Conservation (phyloP, 2,329 filamentous ascomycete species). For the Aspergillus transmontanensis region DNA sequence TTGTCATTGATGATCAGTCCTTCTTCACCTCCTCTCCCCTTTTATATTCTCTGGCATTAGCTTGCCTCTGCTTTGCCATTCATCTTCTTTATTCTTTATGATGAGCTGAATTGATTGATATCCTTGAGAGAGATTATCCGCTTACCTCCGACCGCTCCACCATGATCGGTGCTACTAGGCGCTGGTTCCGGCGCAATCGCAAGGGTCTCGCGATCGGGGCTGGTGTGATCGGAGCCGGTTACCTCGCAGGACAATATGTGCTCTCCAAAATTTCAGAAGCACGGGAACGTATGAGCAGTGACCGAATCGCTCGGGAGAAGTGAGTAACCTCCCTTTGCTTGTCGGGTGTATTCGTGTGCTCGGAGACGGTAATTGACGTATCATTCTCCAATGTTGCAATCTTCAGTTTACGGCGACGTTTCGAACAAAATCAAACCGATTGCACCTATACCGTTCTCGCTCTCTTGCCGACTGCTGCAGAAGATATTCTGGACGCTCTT, state of each 20-base stretch:
- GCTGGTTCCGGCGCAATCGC: conserved; percentile 90
- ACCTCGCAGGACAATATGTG: conserved; percentile 91
- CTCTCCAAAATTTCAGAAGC: conserved; percentile 88
- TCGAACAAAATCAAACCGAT: conserved; percentile 98
- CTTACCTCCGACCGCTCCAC: conserved; percentile 20
- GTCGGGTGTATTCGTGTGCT: conserved; percentile 16
- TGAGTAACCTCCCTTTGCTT: conserved; percentile 47
- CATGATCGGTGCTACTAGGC: conserved; percentile 74
- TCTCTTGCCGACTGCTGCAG: conserved; percentile 84
- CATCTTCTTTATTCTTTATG: conserved; percentile 10
- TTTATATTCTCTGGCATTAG: conserved; percentile 1
- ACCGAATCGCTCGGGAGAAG: conserved; percentile 97
- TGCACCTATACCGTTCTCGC: conserved; percentile 98
- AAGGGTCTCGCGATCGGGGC: conserved; percentile 86
- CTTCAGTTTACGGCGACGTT: conserved; percentile 82
- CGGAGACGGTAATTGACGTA: conserved; percentile 14
- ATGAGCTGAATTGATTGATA: conserved; percentile 16
- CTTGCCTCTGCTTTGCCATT: not conserved
- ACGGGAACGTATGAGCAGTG: conserved; percentile 93
- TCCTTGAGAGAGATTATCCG: conserved; percentile 8
- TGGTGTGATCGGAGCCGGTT: conserved; percentile 84
- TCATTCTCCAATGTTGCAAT: not conserved
- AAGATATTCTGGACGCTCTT: conserved; percentile 83
- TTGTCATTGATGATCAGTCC: not conserved
- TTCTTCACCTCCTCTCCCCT: conserved; percentile 7